Conservation (phyloP, 2,329 filamentous ascomycete species). For the Tolypocladium tundrense region DNA sequence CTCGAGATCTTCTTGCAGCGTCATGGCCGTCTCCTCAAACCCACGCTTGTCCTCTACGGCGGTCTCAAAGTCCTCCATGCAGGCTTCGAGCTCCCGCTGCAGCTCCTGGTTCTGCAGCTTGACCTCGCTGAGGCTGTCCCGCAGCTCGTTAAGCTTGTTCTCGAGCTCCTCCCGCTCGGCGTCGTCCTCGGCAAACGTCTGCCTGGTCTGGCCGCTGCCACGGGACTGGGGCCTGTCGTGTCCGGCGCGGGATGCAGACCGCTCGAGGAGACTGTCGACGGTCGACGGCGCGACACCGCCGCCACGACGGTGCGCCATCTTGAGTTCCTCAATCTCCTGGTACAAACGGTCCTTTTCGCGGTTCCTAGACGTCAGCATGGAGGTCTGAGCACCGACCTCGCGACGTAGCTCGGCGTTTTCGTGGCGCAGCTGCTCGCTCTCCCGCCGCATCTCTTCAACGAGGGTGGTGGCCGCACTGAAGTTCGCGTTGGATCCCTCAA, state of each 20-base stretch:
- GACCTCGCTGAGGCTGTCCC: slow-evolving; percentile 77
- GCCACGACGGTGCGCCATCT: slow-evolving; percentile 70
- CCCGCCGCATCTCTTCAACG: slow-evolving; percentile 62
- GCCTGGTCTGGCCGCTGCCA: slow-evolving; percentile 56
- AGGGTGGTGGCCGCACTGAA: slow-evolving; percentile 54
- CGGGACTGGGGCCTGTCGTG: slow-evolving; percentile 66
- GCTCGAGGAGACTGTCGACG: slow-evolving; percentile 83
- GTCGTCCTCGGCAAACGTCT: slow-evolving; percentile 55
- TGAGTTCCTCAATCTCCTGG: slow-evolving; percentile 94
- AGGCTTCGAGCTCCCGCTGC: slow-evolving; percentile 70
- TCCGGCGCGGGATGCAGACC: slow-evolving; percentile 76
- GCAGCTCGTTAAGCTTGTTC: slow-evolving; percentile 68
- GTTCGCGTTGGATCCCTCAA: slow-evolving; percentile 39
- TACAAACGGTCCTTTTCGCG: slow-evolving; percentile 91
- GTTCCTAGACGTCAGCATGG: slow-evolving; percentile 93
- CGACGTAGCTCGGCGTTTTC: slow-evolving; percentile 88
- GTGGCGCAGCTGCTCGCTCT: slow-evolving; percentile 68
- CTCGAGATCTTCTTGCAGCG: slow-evolving; percentile 73
- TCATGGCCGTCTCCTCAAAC: slow-evolving; percentile 45
- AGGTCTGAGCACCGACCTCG: slow-evolving; percentile 90
- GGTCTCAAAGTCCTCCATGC: slow-evolving; percentile 68
- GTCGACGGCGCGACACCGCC: slow-evolving; percentile 56
- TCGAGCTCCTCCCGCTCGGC: slow-evolving; percentile 79
- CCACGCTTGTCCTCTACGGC: slow-evolving; percentile 54
- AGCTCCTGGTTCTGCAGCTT: slow-evolving; percentile 87